phyloP scores from a whole-genome alignment of 805 yeast genomes.

The Cyberlindnera nakhonratchasimensis region DNA sequence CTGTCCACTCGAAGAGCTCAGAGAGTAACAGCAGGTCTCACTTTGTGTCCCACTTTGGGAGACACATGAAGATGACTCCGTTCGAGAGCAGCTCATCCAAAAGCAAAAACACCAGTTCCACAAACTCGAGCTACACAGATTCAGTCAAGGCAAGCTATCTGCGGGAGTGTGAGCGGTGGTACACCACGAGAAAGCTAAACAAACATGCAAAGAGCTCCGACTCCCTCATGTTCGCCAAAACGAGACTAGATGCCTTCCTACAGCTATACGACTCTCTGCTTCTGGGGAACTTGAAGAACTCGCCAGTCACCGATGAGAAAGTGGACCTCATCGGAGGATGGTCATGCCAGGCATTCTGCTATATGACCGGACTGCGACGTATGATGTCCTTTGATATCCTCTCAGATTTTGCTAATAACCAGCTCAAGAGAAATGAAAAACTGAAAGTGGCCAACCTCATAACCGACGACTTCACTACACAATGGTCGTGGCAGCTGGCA shows the following conservation, averaged over 20 bases:
- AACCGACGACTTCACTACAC: slow-evolving; percentile 15
- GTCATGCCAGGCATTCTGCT: slow-evolving; percentile 24
- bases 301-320: slow-evolving; percentile 5
- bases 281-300: slow-evolving; percentile 2
- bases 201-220: slow-evolving; percentile 11
- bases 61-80: slow-evolving; percentile 21
- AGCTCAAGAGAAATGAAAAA: slow-evolving; percentile 15
- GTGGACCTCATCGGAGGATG: slow-evolving; percentile 19
- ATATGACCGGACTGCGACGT: slow-evolving; percentile 18
- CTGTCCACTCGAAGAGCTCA: background rate
- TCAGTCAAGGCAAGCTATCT: slow-evolving; percentile 17
- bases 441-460: slow-evolving; percentile 17
- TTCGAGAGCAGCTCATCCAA: slow-evolving; percentile 4
- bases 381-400: slow-evolving; percentile 14
- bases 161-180: slow-evolving; percentile 23
- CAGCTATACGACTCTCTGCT: slow-evolving; percentile 21
- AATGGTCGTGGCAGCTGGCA: slow-evolving; percentile 29
- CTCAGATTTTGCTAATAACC: slow-evolving; percentile 23
- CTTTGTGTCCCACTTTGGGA: slow-evolving; percentile 9
- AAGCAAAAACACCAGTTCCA: background rate
- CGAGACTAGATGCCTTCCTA: slow-evolving; percentile 20
- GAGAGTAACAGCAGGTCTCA: background rate
- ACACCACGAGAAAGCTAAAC: slow-evolving; percentile 10
- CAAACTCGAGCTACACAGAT: slow-evolving; percentile 5
- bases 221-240: slow-evolving; percentile 17